Evolutionary conservation across 1,284 basidiomycete species (phyloP), one percentile per base, ranked within the genome.

Genomic region (Malassezia psittaci): DNA sequence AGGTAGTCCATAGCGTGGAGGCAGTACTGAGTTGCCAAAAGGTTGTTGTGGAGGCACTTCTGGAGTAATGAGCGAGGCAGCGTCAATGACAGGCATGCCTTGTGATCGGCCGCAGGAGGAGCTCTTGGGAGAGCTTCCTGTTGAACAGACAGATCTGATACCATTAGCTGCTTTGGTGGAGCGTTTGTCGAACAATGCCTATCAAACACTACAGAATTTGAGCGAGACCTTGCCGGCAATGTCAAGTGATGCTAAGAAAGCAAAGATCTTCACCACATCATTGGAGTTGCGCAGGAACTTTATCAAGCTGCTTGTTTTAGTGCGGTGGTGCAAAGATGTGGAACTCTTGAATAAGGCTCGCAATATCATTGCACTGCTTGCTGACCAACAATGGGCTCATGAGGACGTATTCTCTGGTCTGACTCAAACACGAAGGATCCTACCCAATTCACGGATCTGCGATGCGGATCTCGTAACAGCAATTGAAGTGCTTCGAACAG

Each of bases 381-480:
- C 60, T 36, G 70, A 69, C 45, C 70, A 91, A 74, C 89, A 88
- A 61, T 80, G 80, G 49, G 86, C 89, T 73, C 86, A 90, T 65
- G 84, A 86, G 55, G 80, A 82, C 44, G 81, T 82, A n/a, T 81
- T 87, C 39, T 69, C 77, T 44, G 80, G 79, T 9, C 76, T 91
- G 33, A 83, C 79, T 48, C 81, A 81, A 63, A 81, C 83, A 1
- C 85, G 82, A 63, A 81, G 85, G 54, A 66, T 69, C 33, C 65
- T 79, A 36, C 67, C 68, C 13, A 67, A 69, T 15, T 76, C 78
- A 0, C 66, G 77, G 67, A 80, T 88, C 19, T 82, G 88, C 52
- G 91, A 90, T 71, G 87, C 89, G 62, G 90, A 93, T 72, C 78
- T 91, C n/a, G 78, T 88, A 11, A 89, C 88, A 0, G 89, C 89